These are phyloP conservation scores for Crithidia expoeki DNA, from an alignment of 208 protist genomes.

Conservation along the genomic window DNA sequence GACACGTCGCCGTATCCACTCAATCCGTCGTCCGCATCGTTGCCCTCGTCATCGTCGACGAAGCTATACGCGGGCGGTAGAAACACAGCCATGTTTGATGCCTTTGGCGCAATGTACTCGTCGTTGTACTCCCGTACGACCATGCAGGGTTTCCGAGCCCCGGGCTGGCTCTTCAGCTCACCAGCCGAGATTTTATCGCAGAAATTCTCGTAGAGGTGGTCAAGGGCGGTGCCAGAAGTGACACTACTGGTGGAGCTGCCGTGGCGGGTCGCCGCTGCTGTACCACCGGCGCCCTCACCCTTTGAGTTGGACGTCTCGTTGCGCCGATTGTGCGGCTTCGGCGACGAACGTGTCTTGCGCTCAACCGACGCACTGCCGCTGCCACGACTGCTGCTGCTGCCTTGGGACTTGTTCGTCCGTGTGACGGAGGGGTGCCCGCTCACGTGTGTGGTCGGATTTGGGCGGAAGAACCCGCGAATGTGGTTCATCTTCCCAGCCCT, in stretches of 20 bases:
- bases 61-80: constrained; percentile 17
- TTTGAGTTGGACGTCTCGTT: not conserved
- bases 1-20: not conserved
- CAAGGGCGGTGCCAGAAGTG: constrained; percentile 6
- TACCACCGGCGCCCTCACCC: not conserved
- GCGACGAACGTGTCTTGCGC: not conserved
- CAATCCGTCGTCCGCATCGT: not conserved
- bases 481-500: constrained; percentile 6
- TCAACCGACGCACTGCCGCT: not conserved
- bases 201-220: constrained; percentile 26
- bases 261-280: not conserved
- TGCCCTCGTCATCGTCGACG: constrained; percentile 10
- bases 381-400: not conserved
- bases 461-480: constrained; percentile 18
- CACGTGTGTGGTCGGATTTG: not conserved
- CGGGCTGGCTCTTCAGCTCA: constrained; percentile 11
- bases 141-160: constrained; percentile 12
- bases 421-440: not conserved
- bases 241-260: constrained; percentile 6
- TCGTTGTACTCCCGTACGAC: constrained; percentile 27
- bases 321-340: not conserved
- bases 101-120: not conserved
- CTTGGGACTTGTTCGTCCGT: not conserved
- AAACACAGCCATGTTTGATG: constrained; percentile 5
- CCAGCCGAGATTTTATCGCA: constrained; percentile 11